Conservation (phyloP, 306 rosid genomes). For the Cajanus cajan region DNA sequence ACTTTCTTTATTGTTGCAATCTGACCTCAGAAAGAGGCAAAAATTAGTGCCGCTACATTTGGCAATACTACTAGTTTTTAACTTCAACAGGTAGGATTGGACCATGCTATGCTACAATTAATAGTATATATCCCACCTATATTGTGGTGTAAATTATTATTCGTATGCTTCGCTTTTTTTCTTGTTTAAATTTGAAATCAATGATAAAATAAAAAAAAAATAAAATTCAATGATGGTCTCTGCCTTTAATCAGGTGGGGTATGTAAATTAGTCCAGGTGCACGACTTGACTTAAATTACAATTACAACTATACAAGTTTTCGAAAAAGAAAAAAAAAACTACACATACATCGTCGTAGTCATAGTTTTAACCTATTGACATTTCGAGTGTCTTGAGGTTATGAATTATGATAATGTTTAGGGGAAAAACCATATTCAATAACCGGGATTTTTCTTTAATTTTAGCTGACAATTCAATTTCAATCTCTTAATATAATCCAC, state of each 20-base stretch:
- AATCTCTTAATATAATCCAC: neutral
- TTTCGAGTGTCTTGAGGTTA: neutral
- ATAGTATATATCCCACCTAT: conserved; percentile 14
- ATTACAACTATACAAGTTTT: neutral
- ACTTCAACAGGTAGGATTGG: conserved; percentile 22
- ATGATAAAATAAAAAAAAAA: neutral
- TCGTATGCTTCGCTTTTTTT: neutral
- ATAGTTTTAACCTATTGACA: neutral
- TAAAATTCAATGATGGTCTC: neutral
- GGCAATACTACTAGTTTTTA: conserved; percentile 23
- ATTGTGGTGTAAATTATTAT: conserved; percentile 5
- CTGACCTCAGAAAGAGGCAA: neutral
- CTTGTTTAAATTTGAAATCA: neutral
- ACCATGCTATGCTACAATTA: conserved; percentile 30
- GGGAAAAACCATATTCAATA: neutral
- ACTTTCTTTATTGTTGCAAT: neutral
- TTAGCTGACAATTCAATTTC: neutral
- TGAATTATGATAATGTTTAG: neutral
- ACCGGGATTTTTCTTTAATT: neutral
- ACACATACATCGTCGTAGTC: neutral
- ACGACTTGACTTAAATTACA: neutral
- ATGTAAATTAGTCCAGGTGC: neutral
- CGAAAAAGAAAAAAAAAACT: neutral
- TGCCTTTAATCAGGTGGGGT: neutral
- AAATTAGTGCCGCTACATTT: conserved; percentile 32